Evolutionary conservation across 139 green algal genomes (phyloP), one percentile per base, ranked within the genome.

Genomic region (Chlamydomonas asymmetrica): DNA sequence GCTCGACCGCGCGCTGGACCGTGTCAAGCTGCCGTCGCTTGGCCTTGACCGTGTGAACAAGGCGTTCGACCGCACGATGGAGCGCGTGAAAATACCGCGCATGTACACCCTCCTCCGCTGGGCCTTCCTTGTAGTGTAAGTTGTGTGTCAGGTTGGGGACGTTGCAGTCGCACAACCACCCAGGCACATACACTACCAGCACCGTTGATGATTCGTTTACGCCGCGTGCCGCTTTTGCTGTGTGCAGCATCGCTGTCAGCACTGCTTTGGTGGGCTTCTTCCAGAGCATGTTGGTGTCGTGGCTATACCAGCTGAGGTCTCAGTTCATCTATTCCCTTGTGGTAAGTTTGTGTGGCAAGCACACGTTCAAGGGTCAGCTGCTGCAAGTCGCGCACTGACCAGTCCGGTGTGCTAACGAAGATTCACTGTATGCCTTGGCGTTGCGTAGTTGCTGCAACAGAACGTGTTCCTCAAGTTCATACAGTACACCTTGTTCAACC

Each of bases 241-340:
- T 43, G 29, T 43, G 60, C 76, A 83, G 78, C 41, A 88, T 88
- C 34, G 78, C 82, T 2, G 76, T 90, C 18, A 73, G 48, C 6
- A 87, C 81, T 7, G 84, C 84, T 16, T 20, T 84, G 8, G 78
- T 90, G 50, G 84, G 84, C 40, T 90, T 90, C 40, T 65, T 77
- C 25, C 84, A 90, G 50, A 83, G 71, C 37, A 83, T 90, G 80
- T 75, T 90, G 16, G 84, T 90, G 4, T 85, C 84, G 3, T 82
- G 68, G 34, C 72, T 90, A 6, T 90, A 90, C 64, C 48, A 75
- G 34, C 34, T 84, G 37, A 63, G 84, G 2, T 77, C 61, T 22
- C 25, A 63, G 5, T 72, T 82, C 3, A 68, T 86, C 32, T 82
- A 80, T 25, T 70, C 76, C 29, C 77, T 82, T 16, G 80, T 86